Evolutionary conservation across 768 basidiomycete species (phyloP).

Genomic region (Sistotremastrum niveocremeum): DNA sequence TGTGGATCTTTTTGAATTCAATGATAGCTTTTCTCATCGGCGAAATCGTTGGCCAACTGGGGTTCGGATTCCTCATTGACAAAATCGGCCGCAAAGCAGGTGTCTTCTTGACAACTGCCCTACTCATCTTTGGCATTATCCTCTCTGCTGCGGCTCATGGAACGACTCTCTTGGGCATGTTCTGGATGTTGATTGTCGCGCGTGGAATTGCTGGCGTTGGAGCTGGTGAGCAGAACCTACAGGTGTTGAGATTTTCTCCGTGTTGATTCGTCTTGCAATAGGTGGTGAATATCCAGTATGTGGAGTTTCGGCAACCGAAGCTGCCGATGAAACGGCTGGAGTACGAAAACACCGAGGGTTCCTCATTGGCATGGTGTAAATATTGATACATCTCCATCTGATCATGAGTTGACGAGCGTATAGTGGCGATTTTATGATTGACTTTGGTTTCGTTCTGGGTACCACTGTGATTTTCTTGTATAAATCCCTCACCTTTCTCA

Average conservation of each 20-base stretch:
- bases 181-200: conserved; percentile 17
- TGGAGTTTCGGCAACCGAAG: conserved; percentile 12
- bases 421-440: conserved; percentile 10
- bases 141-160: conserved; percentile 11
- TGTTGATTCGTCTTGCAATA: background rate
- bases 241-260: conserved; percentile 2
- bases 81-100: conserved; percentile 15
- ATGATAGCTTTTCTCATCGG: background rate
- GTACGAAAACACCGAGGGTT: background rate
- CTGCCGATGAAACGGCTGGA: background rate
- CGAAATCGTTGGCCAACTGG: conserved; percentile 13
- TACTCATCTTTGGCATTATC: conserved; percentile 15
- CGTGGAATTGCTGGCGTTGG: conserved; percentile 14
- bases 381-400: no score
- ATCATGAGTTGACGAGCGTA: no score
- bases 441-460: conserved; percentile 12
- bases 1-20: background rate
- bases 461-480: no score
- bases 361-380: conserved; percentile 11
- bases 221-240: conserved; percentile 15
- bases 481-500: no score
- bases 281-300: background rate
- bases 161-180: conserved; percentile 5
- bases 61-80: conserved; percentile 14
- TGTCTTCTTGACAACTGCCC: conserved; percentile 15